Conservation (phyloP, 768 basidiomycete genomes). For the Boletus rubroflammeus region DNA sequence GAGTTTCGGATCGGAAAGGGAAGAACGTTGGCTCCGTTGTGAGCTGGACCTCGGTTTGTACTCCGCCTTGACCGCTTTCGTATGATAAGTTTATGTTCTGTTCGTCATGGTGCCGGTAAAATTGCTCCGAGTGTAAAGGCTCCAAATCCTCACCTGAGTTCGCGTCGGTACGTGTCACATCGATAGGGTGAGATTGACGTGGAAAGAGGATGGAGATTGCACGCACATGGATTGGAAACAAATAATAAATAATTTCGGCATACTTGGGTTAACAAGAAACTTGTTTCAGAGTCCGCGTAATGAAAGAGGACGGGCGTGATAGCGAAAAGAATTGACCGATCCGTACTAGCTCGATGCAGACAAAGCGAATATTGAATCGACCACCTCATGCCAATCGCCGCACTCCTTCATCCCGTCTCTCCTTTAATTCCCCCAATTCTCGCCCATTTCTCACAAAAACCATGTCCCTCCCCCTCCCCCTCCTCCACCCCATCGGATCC, state of each 20-base stretch:
- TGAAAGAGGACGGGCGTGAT: too few relatives aligned
- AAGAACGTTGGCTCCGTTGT: constrained; percentile 7
- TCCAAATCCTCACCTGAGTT: too few relatives aligned
- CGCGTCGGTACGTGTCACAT: too few relatives aligned
- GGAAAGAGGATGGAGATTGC: too few relatives aligned
- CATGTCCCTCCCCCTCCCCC: constrained; percentile 34
- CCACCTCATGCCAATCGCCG: constrained; percentile 27
- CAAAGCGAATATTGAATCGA: background rate
- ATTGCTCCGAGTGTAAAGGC: too few relatives aligned
- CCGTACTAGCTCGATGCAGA: background rate
- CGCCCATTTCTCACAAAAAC: background rate
- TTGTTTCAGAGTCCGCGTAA: too few relatives aligned
- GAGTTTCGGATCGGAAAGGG: background rate
- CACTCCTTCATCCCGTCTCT: constrained; percentile 21
- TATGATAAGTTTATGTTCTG: too few relatives aligned
- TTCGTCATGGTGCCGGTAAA: background rate
- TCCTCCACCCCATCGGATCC: constrained; percentile 20
- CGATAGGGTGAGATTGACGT: too few relatives aligned
- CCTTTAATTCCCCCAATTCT: constrained; percentile 11
- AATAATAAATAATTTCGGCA: too few relatives aligned
- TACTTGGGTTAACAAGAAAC: too few relatives aligned
- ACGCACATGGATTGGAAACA: too few relatives aligned
- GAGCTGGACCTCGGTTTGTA: background rate
- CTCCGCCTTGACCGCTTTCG: background rate
- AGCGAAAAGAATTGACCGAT: too few relatives aligned